These are phyloP conservation scores for Amanita pallidorosea DNA, from an alignment of 768 basidiomycete genomes.

Conservation along the genomic window DNA sequence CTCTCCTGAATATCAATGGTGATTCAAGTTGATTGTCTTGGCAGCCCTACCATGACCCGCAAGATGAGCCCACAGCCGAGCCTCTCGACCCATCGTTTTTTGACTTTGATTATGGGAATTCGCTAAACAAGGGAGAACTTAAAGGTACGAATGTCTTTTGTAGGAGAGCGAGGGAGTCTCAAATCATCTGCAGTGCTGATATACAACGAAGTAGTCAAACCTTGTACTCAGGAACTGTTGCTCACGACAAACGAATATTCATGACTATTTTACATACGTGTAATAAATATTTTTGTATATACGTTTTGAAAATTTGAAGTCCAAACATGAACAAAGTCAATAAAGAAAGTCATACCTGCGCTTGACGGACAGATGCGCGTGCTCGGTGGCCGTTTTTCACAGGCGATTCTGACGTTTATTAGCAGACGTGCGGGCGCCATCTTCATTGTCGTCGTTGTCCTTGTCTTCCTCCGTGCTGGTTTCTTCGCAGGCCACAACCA, in stretches of 20 bases:
- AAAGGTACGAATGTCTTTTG: background rate
- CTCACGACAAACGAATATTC: slow-evolving; percentile 3
- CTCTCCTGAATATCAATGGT: slow-evolving; percentile 50
- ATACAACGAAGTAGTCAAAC: slow-evolving; percentile 4
- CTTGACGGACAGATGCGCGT: background rate
- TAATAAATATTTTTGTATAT: background rate
- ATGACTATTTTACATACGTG: slow-evolving; percentile 1
- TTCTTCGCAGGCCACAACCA: slow-evolving; percentile 28
- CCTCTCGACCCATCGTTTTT: slow-evolving; percentile 82
- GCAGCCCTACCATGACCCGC: slow-evolving; percentile 51
- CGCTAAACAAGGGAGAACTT: slow-evolving; percentile 3
- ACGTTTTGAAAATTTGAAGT: background rate
- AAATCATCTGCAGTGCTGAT: slow-evolving; percentile 2
- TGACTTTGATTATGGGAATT: slow-evolving; percentile 53
- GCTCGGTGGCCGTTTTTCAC: background rate
- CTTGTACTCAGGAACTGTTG: background rate
- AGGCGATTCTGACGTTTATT: background rate
- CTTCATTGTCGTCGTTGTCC: slow-evolving; percentile 29
- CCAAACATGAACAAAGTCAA: background rate
- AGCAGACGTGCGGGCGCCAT: slow-evolving; percentile 23
- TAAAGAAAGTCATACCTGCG: too few relatives aligned
- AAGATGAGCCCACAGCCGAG: slow-evolving; percentile 79
- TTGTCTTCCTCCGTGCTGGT: slow-evolving; percentile 41
- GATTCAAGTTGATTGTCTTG: background rate
- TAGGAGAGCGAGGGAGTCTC: background rate